These are phyloP conservation scores for Gnetum montanum DNA, from an alignment of 75 land plant genomes.

Conservation along the genomic window DNA sequence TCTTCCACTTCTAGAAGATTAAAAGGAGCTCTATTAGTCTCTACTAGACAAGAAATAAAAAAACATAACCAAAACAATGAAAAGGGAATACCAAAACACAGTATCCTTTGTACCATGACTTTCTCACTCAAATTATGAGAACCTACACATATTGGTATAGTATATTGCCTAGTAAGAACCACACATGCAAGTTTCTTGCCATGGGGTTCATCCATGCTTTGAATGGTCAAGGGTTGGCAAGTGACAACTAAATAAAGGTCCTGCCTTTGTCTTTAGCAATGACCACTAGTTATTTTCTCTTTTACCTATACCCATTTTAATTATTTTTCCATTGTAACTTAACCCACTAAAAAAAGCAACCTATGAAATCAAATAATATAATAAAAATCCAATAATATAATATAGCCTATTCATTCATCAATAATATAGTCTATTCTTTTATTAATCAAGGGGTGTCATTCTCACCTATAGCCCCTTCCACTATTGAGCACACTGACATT, in stretches of 20 bases:
- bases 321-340: too few species aligned
- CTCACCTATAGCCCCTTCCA: neutral
- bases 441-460: neutral
- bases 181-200: neutral
- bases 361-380: too few species aligned
- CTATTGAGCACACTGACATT: neutral
- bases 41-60: neutral
- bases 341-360: neutral
- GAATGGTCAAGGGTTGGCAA: neutral
- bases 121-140: neutral
- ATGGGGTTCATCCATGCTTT: neutral
- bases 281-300: too few species aligned
- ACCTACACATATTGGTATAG: neutral
- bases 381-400: too few species aligned
- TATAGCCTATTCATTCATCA: neutral
- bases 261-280: too few species aligned
- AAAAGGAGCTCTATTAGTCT: constrained; percentile 3
- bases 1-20: neutral
- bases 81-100: neutral
- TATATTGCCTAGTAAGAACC: neutral
- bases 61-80: neutral
- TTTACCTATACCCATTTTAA: too few species aligned
- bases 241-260: too few species aligned
- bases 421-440: neutral
- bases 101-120: neutral